These are phyloP conservation scores for Jimgerdemannia lactiflua DNA, from an alignment of 192 early-diverging fungal species.

Conservation along the genomic window DNA sequence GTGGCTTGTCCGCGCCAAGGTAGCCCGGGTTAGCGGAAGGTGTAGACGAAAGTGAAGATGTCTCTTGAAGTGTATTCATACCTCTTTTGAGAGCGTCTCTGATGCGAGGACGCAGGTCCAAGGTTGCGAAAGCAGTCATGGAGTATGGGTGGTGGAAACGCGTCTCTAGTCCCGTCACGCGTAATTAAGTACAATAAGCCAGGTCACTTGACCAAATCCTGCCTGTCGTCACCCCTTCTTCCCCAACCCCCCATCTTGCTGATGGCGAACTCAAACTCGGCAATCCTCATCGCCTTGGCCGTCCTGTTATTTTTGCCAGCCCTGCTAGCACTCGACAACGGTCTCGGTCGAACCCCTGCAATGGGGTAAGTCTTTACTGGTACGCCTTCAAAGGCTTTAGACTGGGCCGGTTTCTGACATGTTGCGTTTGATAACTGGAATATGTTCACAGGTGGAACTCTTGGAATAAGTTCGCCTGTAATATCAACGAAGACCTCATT, in stretches of 20 bases:
- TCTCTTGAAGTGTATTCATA: background rate
- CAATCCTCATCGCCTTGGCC: background rate
- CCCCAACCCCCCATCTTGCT: background rate
- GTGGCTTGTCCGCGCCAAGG: background rate
- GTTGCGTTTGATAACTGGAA: background rate
- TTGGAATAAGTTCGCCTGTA: constrained; percentile 53
- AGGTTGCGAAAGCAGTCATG: background rate
- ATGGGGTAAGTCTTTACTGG: background rate
- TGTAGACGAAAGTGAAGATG: background rate
- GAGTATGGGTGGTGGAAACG: no score
- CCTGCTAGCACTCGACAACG: background rate
- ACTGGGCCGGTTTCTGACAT: background rate
- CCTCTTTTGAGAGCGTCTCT: background rate
- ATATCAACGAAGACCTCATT: constrained; percentile 48
- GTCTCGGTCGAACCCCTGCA: background rate
- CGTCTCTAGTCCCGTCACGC: no score
- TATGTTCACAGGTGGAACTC: constrained; percentile 42
- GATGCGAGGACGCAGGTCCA: background rate
- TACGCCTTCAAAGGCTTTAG: background rate
- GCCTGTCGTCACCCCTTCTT: background rate
- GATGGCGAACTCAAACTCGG: background rate
- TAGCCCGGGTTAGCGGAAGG: background rate
- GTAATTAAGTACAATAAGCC: no score
- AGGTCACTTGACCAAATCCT: no score
- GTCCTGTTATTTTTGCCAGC: background rate